Percentiles rank a stretch among this genome's conserved stretches.
phyloP scores from a whole-genome alignment of 352 stramenopile species.

The Phytophthora citricola region DNA sequence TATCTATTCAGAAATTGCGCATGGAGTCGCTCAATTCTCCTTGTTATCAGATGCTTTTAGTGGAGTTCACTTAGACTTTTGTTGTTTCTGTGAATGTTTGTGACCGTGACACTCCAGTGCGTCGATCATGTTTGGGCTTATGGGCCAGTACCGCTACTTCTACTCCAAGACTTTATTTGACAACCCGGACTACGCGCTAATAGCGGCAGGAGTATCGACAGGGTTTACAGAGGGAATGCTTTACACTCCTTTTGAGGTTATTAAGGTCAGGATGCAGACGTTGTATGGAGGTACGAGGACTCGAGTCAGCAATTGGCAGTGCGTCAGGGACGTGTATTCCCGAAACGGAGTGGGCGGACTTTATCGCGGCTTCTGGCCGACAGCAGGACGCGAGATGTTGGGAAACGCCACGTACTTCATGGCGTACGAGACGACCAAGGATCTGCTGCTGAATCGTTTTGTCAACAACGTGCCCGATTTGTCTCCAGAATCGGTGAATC shows the following conservation, averaged over 20 bases:
- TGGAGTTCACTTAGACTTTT: constrained; percentile 11
- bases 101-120: constrained; percentile 36
- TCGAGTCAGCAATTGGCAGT: constrained; percentile 79
- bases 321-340: constrained; percentile 66
- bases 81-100: constrained; percentile 7
- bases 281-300: constrained; percentile 58
- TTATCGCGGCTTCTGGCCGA: constrained; percentile 77
- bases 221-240: constrained; percentile 67
- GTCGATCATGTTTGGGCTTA: constrained; percentile 74
- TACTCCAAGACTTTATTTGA: constrained; percentile 73
- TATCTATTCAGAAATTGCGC: constrained; percentile 17
- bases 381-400: constrained; percentile 78
- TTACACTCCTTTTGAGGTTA: constrained; percentile 82
- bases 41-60: not conserved
- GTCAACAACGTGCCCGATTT: constrained; percentile 47
- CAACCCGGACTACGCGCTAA: constrained; percentile 57
- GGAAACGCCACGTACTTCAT: constrained; percentile 89
- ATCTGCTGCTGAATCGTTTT: constrained; percentile 64
- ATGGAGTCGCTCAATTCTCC: constrained; percentile 10
- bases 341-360: constrained; percentile 70
- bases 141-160: constrained; percentile 78
- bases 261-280: constrained; percentile 83
- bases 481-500: constrained; percentile 59
- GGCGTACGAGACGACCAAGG: constrained; percentile 78
- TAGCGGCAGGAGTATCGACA: constrained; percentile 63